Base-by-base conservation (phyloP, 129 eudicot species). In the Lactuca sativa region DNA sequence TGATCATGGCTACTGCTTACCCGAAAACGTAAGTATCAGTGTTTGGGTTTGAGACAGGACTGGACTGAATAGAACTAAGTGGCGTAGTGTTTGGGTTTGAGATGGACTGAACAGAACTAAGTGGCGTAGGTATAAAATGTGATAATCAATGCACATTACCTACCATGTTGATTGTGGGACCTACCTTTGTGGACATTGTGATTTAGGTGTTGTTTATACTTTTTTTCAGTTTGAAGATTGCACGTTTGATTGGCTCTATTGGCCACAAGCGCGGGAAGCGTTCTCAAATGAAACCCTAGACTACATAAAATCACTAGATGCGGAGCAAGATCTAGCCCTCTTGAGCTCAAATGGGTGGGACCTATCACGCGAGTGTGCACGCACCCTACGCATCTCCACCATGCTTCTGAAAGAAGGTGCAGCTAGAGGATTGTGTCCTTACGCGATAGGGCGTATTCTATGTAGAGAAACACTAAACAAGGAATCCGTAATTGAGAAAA, bases 331-430 rank as follows among this genome's bases (percentile, higher is more conserved):
- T 70, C 57, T 86, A 31, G 81, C 64, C 13, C 78, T 86, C 65
- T 37, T 83, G 64, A 78, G 77, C 66, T 83, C 72, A 16, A 78
- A 83, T 13, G 92, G 92, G 17, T 86, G 83, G 92, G 79, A 83
- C 52, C 74, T 81, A 17, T 56, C 88, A 0, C 74, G 25, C 0
- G 84, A 83, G 68, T 75, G 86, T 81, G 84, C 88, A 5, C 86
- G 84, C 10, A 83, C 84, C 5, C 78, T 86, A 34, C 81, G 86
- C 7, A 78, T 86, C 78, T 86, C 92, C 14, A 86, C 88, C 57
- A 83, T 83, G 92, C 88, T 86, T 76, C 56, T 86, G 25, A 86
- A 86, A 71, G 81, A 86, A 83, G 92, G 92, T 51, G 84, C 81
- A 6, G 70, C 44, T 53, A 81, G 62, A 83, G 88, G 88, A 47